Conservation (phyloP, 257 asterid species). For the Primulina tabacum region DNA sequence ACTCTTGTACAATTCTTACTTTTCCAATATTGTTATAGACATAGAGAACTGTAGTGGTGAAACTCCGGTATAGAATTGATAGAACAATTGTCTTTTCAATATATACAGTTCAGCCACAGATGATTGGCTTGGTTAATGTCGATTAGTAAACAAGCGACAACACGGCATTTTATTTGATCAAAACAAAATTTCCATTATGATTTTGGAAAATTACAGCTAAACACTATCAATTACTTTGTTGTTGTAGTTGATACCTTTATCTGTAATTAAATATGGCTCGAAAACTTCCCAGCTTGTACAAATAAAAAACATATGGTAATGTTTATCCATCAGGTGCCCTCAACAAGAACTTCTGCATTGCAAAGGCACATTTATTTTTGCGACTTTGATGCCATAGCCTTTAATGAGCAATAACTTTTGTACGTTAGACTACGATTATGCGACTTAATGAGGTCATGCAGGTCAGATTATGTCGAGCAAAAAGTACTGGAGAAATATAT, state of each 20-base stretch:
- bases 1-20: neutral
- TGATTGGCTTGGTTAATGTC: neutral
- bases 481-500: conserved; percentile 75
- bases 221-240: neutral
- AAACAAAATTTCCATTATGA: neutral
- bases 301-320: neutral
- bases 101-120: neutral
- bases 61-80: neutral
- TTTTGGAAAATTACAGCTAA: neutral
- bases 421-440: conserved; percentile 4
- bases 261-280: neutral
- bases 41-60: conserved; percentile 1
- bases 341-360: neutral
- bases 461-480: conserved; percentile 94
- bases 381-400: neutral
- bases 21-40: neutral
- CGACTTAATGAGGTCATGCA: conserved; percentile 40
- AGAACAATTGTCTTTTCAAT: neutral
- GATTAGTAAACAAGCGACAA: neutral
- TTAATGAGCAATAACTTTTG: neutral
- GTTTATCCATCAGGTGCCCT: neutral
- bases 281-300: neutral
- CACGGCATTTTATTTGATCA: neutral
- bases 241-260: neutral
- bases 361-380: neutral